Percentiles rank a stretch among this genome's conserved stretches.
Conservation (phyloP, 2,329 filamentous ascomycete genomes). For the Cadophora sp. region DNA sequence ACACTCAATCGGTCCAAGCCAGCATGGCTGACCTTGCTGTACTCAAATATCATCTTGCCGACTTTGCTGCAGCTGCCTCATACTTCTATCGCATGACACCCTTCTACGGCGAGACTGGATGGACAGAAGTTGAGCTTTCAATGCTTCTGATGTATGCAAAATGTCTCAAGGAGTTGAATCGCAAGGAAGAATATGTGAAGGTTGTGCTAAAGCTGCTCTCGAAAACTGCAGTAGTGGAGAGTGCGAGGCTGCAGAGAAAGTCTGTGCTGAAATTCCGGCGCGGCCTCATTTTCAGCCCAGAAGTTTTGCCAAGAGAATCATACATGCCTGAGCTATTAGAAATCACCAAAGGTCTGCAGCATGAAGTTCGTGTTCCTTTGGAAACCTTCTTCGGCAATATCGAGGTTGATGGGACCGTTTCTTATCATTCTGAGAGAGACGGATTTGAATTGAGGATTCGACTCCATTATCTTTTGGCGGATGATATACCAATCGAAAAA, state of each 20-base stretch:
- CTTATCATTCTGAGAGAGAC: conserved; percentile 75
- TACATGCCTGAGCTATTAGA: conserved; percentile 45
- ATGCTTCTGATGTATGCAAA: conserved; percentile 86
- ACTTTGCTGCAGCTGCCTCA: conserved; percentile 75
- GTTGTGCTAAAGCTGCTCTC: conserved; percentile 76
- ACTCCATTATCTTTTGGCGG: conserved; percentile 75
- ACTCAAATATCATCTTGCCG: conserved; percentile 77
- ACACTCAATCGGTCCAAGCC: conserved; percentile 77
- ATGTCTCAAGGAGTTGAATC: conserved; percentile 79
- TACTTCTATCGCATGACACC: conserved; percentile 82
- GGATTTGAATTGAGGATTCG: conserved; percentile 75
- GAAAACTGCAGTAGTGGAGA: conserved; percentile 66
- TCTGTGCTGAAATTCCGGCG: conserved; percentile 33
- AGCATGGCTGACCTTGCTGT: conserved; percentile 86
- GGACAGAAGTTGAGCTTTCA: conserved; percentile 80
- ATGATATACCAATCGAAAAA: conserved; percentile 70
- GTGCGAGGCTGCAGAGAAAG: conserved; percentile 54
- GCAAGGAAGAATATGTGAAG: conserved; percentile 79
- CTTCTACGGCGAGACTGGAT: conserved; percentile 79
- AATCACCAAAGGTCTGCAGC: conserved; percentile 50
- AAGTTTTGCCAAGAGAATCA: conserved; percentile 32
- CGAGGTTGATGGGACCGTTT: conserved; percentile 70
- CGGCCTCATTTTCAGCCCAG: conserved; percentile 29
- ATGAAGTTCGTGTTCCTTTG: conserved; percentile 72
- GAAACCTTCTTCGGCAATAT: conserved; percentile 76